These are phyloP conservation scores for Dictyostelium purpureum DNA, from an alignment of 78 protist species.

Conservation along the genomic window DNA sequence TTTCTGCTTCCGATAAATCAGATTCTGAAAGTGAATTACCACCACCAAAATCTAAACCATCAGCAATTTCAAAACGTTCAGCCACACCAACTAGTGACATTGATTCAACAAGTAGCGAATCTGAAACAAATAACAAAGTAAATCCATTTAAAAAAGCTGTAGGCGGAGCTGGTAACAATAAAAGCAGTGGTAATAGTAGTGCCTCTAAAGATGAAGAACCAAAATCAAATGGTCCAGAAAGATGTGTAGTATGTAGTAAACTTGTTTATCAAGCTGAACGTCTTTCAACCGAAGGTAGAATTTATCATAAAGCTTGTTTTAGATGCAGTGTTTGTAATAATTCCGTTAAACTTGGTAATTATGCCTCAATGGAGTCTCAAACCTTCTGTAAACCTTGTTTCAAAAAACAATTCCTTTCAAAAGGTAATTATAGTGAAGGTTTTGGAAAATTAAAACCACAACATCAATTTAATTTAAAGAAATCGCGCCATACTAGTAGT, in stretches of 20 bases:
- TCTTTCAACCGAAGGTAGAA: conserved; percentile 50
- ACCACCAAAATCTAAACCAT: neutral
- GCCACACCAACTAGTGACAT: neutral
- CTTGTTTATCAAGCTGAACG: conserved; percentile 69
- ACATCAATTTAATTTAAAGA: conserved; percentile 32
- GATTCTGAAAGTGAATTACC: neutral
- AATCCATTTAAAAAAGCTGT: neutral
- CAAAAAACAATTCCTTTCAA: conserved; percentile 48
- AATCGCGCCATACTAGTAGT: neutral
- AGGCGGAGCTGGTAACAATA: neutral
- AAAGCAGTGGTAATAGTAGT: too few relatives aligned
- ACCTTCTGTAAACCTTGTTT: conserved; percentile 71
- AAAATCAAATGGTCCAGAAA: conserved; percentile 31
- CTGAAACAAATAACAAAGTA: neutral
- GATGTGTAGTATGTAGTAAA: conserved; percentile 60
- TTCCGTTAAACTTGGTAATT: conserved; percentile 40
- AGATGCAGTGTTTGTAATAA: conserved; percentile 43
- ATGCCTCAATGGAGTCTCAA: conserved; percentile 66
- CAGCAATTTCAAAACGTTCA: conserved; percentile 8
- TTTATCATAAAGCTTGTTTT: conserved; percentile 82
- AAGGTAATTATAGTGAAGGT: conserved; percentile 76
- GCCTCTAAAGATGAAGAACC: neutral
- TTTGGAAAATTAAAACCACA: conserved; percentile 79
- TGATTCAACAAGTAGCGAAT: neutral
- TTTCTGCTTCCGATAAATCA: neutral